These are phyloP conservation scores for Atkinsonella texensis DNA, from an alignment of 2,329 filamentous ascomycete species.

Conservation along the genomic window DNA sequence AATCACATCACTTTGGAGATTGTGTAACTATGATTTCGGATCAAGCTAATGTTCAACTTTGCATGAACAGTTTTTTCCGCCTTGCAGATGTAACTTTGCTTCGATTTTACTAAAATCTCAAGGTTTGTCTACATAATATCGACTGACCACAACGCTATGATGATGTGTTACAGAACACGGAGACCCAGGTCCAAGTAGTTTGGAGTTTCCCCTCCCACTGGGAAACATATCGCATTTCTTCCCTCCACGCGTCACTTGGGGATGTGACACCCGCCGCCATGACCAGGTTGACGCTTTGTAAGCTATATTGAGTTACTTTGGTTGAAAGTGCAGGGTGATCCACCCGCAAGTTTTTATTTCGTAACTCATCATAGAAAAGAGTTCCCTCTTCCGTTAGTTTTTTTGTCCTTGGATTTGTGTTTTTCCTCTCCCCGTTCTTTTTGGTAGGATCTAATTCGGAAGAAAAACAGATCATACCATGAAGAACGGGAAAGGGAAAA, in stretches of 20 bases:
- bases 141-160: slow-evolving; percentile 26
- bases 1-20: slow-evolving; percentile 16
- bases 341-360: neutral
- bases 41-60: neutral
- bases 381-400: neutral
- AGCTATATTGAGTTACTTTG: neutral
- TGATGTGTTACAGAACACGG: slow-evolving; percentile 21
- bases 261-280: too few relatives aligned
- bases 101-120: slow-evolving; percentile 19
- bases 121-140: slow-evolving; percentile 16
- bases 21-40: neutral
- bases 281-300: too few relatives aligned
- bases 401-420: neutral
- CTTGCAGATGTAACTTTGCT: slow-evolving; percentile 10
- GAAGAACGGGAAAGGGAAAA: too few relatives aligned
- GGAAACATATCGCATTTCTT: neutral
- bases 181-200: slow-evolving; percentile 16
- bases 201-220: slow-evolving; percentile 1
- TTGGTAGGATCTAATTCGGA: neutral
- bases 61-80: neutral
- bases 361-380: slow-evolving; percentile 3
- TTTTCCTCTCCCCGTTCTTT: neutral
- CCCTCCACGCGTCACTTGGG: neutral
- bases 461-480: too few relatives aligned
- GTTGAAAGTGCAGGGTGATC: neutral